Percentiles rank a stretch among this genome's conserved stretches.
These are phyloP conservation scores for Rhinocladiella mackenziei DNA, from an alignment of 2,329 filamentous ascomycete genomes.

Conservation along the genomic window DNA sequence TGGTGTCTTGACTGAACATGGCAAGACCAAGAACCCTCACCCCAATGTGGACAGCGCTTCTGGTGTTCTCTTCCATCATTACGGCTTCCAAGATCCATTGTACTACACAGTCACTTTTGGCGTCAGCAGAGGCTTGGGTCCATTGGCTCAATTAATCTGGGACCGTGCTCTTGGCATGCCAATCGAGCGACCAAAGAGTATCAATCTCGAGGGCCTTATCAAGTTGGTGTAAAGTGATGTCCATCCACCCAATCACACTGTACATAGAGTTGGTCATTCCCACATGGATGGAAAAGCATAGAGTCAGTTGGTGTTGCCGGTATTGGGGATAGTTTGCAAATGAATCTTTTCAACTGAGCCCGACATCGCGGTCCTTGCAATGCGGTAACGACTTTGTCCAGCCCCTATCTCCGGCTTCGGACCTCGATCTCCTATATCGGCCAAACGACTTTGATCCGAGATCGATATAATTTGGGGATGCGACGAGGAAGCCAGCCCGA, in stretches of 20 bases:
- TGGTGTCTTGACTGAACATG: slow-evolving; percentile 84
- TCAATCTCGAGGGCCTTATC: slow-evolving; percentile 82
- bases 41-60: slow-evolving; percentile 94
- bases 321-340: too few species aligned
- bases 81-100: slow-evolving; percentile 92
- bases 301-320: not conserved
- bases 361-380: slow-evolving; percentile 58
- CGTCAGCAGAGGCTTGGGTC: slow-evolving; percentile 69
- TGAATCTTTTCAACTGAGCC: too few species aligned
- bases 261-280: slow-evolving; percentile 17
- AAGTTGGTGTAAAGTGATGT: slow-evolving; percentile 49
- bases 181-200: slow-evolving; percentile 97
- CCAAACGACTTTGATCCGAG: too few species aligned
- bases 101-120: slow-evolving; percentile 79
- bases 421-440: slow-evolving; percentile 75
- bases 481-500: slow-evolving; percentile 74
- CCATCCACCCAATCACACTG: slow-evolving; percentile 3
- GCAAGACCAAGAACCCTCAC: slow-evolving; percentile 97
- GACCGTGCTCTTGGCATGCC: slow-evolving; percentile 88
- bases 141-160: slow-evolving; percentile 92
- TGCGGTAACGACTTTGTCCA: slow-evolving; percentile 60
- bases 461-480: slow-evolving; percentile 79
- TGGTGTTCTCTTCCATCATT: slow-evolving; percentile 95
- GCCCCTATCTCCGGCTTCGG: slow-evolving; percentile 47
- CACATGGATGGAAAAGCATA: slow-evolving; percentile 7